phyloP scores from a whole-genome alignment of 257 asterid species.

The Nicotiana attenuata region DNA sequence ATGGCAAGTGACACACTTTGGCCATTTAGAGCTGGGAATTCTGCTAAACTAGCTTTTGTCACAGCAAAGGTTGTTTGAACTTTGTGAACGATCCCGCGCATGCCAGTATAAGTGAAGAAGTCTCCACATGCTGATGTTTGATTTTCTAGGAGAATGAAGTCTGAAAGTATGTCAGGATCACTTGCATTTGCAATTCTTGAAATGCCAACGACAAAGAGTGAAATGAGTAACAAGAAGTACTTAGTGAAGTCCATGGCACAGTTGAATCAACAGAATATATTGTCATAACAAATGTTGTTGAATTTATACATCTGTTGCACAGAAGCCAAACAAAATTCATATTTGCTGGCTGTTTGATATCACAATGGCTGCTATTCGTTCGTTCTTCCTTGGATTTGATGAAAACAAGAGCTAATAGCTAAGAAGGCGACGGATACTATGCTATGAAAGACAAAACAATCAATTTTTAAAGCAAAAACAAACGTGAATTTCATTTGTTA shows the following conservation, averaged over 20 bases:
- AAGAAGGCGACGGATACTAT: not conserved
- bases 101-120: constrained; percentile 17
- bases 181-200: constrained; percentile 4
- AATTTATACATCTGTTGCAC: not conserved
- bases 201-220: constrained; percentile 3
- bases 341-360: too few species aligned
- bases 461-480: not conserved
- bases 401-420: not conserved
- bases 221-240: not conserved
- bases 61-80: not conserved
- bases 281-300: not conserved
- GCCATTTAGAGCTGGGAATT: constrained; percentile 24
- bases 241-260: not conserved
- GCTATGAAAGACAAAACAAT: not conserved
- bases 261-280: not conserved
- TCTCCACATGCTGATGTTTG: not conserved
- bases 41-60: constrained; percentile 13
- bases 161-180: constrained; percentile 21
- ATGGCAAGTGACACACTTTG: constrained; percentile 25
- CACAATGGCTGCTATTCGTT: too few species aligned
- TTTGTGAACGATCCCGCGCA: constrained; percentile 12
- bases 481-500: not conserved
- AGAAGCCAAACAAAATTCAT: too few species aligned
- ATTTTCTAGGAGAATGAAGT: constrained; percentile 17
- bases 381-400: not conserved